Conservation (phyloP, 495 filamentous ascomycete genomes). For the Annulohypoxylon bovei region DNA sequence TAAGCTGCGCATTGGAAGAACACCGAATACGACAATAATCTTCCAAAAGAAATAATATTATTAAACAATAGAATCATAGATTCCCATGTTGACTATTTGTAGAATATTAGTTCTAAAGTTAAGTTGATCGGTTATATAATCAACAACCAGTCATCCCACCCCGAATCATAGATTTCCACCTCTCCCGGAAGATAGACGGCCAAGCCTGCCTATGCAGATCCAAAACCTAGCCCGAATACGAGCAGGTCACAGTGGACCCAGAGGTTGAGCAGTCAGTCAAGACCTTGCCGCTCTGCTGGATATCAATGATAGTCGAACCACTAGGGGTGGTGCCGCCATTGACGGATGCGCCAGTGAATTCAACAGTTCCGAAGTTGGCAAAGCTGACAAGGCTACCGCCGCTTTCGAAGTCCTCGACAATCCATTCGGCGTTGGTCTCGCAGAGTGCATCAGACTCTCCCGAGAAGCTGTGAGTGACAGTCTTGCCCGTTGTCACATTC, state of each 20-base stretch:
- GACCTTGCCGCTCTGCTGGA: slow-evolving; percentile 60
- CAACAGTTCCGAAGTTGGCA: slow-evolving; percentile 63
- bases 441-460: slow-evolving; percentile 48
- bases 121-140: neutral
- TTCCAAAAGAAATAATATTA: no score
- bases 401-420: slow-evolving; percentile 69
- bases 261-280: slow-evolving; percentile 57
- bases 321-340: slow-evolving; percentile 51
- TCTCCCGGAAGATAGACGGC: neutral
- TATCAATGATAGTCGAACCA: slow-evolving; percentile 60
- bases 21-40: no score
- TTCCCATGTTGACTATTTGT: no score
- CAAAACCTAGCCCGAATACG: slow-evolving; percentile 36
- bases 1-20: no score
- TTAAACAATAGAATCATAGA: no score
- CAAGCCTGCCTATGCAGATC: neutral
- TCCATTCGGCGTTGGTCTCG: slow-evolving; percentile 70
- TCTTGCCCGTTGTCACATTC: slow-evolving; percentile 65
- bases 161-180: neutral
- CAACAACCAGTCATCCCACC: neutral
- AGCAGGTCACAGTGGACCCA: slow-evolving; percentile 50
- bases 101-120: neutral
- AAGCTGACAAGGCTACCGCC: slow-evolving; percentile 60
- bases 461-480: slow-evolving; percentile 61
- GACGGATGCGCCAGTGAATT: slow-evolving; percentile 56